These are phyloP conservation scores for Mycogone perniciosa DNA, from an alignment of 2,329 filamentous ascomycete species.

Conservation along the genomic window DNA sequence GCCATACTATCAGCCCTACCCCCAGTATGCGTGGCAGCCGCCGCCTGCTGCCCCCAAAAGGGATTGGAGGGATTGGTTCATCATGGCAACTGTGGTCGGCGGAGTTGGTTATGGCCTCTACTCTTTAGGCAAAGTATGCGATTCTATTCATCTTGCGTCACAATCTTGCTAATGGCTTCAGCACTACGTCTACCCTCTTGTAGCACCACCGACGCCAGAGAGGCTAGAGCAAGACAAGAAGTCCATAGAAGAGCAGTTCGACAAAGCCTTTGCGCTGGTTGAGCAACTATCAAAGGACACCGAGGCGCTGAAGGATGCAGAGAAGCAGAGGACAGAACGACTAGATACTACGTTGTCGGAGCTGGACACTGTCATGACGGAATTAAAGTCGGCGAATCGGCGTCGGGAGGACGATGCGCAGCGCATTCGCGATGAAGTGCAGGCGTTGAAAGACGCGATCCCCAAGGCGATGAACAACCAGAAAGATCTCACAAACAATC, in stretches of 20 bases:
- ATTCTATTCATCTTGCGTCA: background rate
- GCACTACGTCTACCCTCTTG: slow-evolving; percentile 86
- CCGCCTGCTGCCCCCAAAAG: slow-evolving; percentile 61
- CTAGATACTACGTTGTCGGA: slow-evolving; percentile 77
- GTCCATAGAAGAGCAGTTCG: slow-evolving; percentile 86
- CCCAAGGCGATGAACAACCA: slow-evolving; percentile 85
- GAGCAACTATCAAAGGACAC: slow-evolving; percentile 92
- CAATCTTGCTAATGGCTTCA: slow-evolving; percentile 32
- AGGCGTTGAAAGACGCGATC: slow-evolving; percentile 73
- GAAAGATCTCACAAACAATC: slow-evolving; percentile 73
- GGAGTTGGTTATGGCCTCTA: slow-evolving; percentile 87
- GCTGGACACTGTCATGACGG: slow-evolving; percentile 73
- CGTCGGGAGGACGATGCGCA: slow-evolving; percentile 83
- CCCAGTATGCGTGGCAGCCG: slow-evolving; percentile 52
- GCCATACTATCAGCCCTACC: slow-evolving; percentile 42
- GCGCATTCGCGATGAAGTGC: slow-evolving; percentile 79
- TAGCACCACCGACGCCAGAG: slow-evolving; percentile 87
- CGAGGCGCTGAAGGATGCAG: slow-evolving; percentile 75
- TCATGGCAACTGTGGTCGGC: slow-evolving; percentile 93
- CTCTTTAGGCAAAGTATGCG: slow-evolving; percentile 71
- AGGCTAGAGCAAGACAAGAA: slow-evolving; percentile 93
- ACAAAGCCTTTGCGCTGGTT: slow-evolving; percentile 81
- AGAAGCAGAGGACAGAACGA: slow-evolving; percentile 75
- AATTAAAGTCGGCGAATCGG: slow-evolving; percentile 74
- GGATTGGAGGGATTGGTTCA: slow-evolving; percentile 99